A percentile compares a stretch with the other conserved stretches of the same genome.
Conservation (phyloP, 495 filamentous ascomycete species). For the Cladorrhinum samala region DNA sequence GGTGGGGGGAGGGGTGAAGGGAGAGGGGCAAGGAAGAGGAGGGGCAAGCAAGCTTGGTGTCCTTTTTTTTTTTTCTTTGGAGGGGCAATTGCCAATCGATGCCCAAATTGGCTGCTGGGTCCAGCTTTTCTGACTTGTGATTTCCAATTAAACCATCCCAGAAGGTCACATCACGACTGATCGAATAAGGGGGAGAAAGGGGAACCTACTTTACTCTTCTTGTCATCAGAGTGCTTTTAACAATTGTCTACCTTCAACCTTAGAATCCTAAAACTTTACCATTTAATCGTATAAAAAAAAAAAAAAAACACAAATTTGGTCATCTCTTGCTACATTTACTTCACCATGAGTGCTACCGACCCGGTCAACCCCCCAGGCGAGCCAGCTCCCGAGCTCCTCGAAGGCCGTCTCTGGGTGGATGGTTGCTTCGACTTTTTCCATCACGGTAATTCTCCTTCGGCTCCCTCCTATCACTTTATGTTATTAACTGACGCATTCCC, state of each 20-base stretch:
- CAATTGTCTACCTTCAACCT: not conserved
- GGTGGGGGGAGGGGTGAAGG: constrained; percentile 5
- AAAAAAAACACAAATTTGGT: too few relatives aligned
- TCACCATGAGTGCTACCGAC: constrained; percentile 18
- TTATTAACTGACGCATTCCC: too few relatives aligned
- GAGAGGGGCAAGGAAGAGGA: constrained; percentile 3
- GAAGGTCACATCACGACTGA: not conserved
- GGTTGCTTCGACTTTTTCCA: constrained; percentile 99
- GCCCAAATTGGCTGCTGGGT: constrained; percentile 2
- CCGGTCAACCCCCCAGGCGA: constrained; percentile 26
- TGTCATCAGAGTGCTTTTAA: not conserved
- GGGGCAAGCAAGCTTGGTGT: too few relatives aligned
- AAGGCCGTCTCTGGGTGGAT: constrained; percentile 90
- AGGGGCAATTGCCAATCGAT: not conserved
- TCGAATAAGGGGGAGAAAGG: not conserved
- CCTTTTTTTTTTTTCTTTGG: not conserved
- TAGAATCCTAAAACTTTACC: too few relatives aligned
- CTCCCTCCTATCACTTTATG: not conserved
- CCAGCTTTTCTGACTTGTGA: not conserved
- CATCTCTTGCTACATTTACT: not conserved
- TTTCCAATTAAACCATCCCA: not conserved
- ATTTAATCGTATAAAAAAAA: too few relatives aligned
- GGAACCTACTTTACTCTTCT: not conserved
- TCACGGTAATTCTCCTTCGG: constrained; percentile 46
- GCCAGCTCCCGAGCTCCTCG: constrained; percentile 44